Conservation (phyloP, 331 rosid species). For the Telfairia occidentalis region DNA sequence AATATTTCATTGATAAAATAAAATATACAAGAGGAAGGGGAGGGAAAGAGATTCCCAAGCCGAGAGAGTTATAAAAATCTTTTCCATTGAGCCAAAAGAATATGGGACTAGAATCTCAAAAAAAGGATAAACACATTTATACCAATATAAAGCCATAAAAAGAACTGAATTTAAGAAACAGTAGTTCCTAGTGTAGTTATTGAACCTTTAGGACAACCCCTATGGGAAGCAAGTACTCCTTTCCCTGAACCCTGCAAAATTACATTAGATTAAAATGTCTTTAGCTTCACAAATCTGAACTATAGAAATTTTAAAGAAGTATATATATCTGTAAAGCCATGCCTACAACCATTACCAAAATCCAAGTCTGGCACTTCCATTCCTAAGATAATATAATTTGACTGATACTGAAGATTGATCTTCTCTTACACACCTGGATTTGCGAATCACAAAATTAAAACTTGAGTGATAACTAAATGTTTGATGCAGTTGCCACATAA, state of each 20-base stretch:
- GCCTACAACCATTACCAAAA: constrained; percentile 55
- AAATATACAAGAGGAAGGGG: not conserved
- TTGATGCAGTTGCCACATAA: not conserved
- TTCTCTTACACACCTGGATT: constrained; percentile 64
- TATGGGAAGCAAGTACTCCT: constrained; percentile 87
- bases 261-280: not conserved
- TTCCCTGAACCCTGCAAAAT: constrained; percentile 67
- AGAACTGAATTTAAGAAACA: no score
- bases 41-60: constrained; percentile 2
- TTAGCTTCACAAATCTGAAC: not conserved
- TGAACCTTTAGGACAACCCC: constrained; percentile 76
- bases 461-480: not conserved
- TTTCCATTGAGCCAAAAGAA: not conserved
- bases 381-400: constrained; percentile 67
- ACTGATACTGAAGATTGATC: constrained; percentile 69
- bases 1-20: not conserved
- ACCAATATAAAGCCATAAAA: no score
- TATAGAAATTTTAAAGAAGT: not conserved
- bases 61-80: not conserved
- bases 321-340: constrained; percentile 9
- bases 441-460: constrained; percentile 8
- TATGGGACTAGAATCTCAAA: not conserved
- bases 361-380: constrained; percentile 90
- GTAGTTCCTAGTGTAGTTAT: not conserved
- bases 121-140: not conserved